These are phyloP conservation scores for Zygosaccharomyces rouxii DNA, from an alignment of 805 yeast species.

Conservation along the genomic window DNA sequence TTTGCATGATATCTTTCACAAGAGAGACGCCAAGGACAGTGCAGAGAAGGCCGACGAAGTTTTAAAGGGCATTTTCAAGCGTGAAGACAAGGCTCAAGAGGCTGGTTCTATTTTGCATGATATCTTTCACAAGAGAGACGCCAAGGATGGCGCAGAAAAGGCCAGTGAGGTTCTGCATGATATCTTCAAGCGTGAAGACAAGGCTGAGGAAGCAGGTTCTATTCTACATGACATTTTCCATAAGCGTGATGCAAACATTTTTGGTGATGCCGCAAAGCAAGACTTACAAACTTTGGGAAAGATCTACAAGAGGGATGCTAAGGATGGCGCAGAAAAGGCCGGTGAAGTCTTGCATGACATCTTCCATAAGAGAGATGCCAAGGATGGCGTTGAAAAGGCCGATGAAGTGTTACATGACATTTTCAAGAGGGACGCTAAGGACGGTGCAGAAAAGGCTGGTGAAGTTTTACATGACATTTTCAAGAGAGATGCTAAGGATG, in stretches of 20 bases:
- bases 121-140: constrained; percentile 2
- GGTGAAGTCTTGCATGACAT: background rate
- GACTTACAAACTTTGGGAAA: too few relatives aligned
- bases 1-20: background rate
- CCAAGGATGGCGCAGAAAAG: background rate
- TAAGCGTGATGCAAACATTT: background rate
- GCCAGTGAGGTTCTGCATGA: background rate
- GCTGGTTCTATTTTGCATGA: background rate
- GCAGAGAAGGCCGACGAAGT: background rate
- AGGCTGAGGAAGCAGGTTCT: background rate
- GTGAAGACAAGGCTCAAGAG: background rate
- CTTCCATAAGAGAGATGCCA: background rate
- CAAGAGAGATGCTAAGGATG: background rate
- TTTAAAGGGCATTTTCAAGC: background rate
- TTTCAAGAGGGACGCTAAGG: background rate
- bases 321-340: background rate
- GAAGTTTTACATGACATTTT: background rate
- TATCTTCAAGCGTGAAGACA: background rate
- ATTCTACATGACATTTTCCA: background rate
- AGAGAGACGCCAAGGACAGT: background rate
- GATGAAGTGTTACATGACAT: background rate
- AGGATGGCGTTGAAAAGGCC: background rate
- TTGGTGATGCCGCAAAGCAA: too few relatives aligned
- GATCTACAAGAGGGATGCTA: background rate
- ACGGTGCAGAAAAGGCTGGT: background rate